Evolutionary conservation across 179 eudicot genomes (phyloP).

Genomic region (Camellia oleifera): DNA sequence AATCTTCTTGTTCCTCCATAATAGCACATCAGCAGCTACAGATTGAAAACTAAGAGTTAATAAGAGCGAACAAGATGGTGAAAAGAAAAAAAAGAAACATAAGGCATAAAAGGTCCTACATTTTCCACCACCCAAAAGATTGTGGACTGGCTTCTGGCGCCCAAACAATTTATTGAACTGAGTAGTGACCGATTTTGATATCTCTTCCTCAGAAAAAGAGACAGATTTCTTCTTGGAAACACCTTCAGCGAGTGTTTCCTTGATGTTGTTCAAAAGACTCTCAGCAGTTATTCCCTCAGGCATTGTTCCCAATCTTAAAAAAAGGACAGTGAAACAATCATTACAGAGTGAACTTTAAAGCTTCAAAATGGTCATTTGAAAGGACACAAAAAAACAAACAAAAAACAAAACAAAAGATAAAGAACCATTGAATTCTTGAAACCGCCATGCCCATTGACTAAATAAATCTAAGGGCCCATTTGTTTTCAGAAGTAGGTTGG

Average conservation of each 20-base stretch:
- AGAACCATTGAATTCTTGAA: not conserved
- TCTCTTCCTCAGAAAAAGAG: slow-evolving; percentile 53
- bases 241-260: slow-evolving; percentile 58
- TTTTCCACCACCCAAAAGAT: slow-evolving; percentile 88
- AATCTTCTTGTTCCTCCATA: slow-evolving; percentile 99
- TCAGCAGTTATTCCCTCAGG: slow-evolving; percentile 76
- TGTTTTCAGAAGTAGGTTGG: no score
- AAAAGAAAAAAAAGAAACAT: not conserved
- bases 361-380: not conserved
- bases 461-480: no score
- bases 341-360: slow-evolving; percentile 2
- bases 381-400: no score
- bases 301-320: slow-evolving; percentile 43
- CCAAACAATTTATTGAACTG: slow-evolving; percentile 82
- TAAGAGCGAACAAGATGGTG: slow-evolving; percentile 7
- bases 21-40: slow-evolving; percentile 92
- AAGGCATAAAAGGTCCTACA: slow-evolving; percentile 37
- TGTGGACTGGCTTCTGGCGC: slow-evolving; percentile 74
- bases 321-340: not conserved
- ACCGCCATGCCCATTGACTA: not conserved
- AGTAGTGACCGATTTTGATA: slow-evolving; percentile 41
- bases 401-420: no score
- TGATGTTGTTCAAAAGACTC: slow-evolving; percentile 65
- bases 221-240: slow-evolving; percentile 52
- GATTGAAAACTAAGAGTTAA: not conserved